Percentiles rank a stretch among this genome's conserved stretches.
Conservation (phyloP, 23 red algal genomes). For the Gracilaria gracilis region DNA sequence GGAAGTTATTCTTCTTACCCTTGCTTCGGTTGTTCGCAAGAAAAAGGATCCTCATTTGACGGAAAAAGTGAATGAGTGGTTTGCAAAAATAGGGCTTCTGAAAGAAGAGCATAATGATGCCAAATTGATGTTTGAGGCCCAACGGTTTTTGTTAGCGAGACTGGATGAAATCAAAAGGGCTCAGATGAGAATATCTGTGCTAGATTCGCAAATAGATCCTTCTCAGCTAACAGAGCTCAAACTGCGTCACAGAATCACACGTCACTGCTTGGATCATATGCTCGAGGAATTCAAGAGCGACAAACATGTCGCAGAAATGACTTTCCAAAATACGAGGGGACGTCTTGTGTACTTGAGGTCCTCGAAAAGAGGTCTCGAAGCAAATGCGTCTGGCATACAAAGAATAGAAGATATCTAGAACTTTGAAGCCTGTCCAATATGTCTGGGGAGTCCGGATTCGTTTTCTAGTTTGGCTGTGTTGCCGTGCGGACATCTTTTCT, state of each 20-base stretch:
- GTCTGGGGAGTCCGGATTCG: background rate
- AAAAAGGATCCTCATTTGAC: background rate
- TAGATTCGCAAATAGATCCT: background rate
- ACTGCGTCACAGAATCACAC: slow-evolving; percentile 16
- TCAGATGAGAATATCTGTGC: slow-evolving; percentile 41
- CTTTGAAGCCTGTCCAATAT: slow-evolving; percentile 34
- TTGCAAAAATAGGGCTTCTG: background rate
- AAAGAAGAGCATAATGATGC: slow-evolving; percentile 47
- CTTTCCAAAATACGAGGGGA: slow-evolving; percentile 38
- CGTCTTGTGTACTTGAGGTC: slow-evolving; percentile 42
- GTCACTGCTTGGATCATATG: slow-evolving; percentile 8
- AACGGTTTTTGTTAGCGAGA: slow-evolving; percentile 37
- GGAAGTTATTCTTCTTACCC: slow-evolving; percentile 33
- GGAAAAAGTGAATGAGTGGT: slow-evolving; percentile 31
- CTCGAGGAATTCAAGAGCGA: slow-evolving; percentile 29
- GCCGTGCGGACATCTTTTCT: slow-evolving; percentile 30
- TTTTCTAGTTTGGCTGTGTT: slow-evolving; percentile 28
- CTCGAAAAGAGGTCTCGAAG: background rate
- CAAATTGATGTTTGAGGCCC: slow-evolving; percentile 50
- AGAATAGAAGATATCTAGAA: background rate
- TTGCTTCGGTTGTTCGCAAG: slow-evolving; percentile 29
- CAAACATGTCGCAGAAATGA: slow-evolving; percentile 22
- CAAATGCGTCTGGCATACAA: no score
- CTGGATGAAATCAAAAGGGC: slow-evolving; percentile 65
- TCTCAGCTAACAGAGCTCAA: slow-evolving; percentile 18